Evolutionary conservation across 2,329 filamentous ascomycete species (phyloP).

Genomic region (Cladophialophora chaetospira): DNA sequence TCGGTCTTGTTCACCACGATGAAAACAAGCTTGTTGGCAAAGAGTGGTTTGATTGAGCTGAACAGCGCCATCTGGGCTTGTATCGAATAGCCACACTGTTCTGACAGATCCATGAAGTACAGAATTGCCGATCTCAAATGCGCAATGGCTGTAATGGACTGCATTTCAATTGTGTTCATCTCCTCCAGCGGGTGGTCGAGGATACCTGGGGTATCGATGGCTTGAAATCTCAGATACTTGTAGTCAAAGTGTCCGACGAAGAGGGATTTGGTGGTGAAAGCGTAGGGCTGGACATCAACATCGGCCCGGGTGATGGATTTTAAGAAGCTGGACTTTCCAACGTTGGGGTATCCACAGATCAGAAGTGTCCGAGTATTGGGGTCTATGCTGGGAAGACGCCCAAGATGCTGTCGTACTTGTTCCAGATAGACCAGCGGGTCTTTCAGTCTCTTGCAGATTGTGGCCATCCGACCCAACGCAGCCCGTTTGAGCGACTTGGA

Average conservation of each 20-base stretch:
- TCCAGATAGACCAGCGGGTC: slow-evolving; percentile 94
- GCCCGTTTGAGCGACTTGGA: slow-evolving; percentile 99
- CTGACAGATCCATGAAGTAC: slow-evolving; percentile 97
- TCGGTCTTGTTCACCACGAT: slow-evolving; percentile 99
- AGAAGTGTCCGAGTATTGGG: slow-evolving; percentile 94
- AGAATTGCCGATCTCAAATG: slow-evolving; percentile 93
- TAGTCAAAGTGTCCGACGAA: slow-evolving; percentile 98
- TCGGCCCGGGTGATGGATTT: slow-evolving; percentile 90
- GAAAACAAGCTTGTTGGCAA: slow-evolving; percentile 96
- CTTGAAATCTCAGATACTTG: slow-evolving; percentile 87
- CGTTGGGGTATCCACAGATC: slow-evolving; percentile 97
- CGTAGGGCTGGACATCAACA: slow-evolving; percentile 96
- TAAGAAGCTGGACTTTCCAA: slow-evolving; percentile 95
- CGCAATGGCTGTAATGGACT: slow-evolving; percentile 95
- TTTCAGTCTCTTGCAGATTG: slow-evolving; percentile 90
- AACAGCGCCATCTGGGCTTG: slow-evolving; percentile 92
- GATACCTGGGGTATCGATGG: slow-evolving; percentile 98
- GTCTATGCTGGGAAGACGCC: slow-evolving; percentile 96
- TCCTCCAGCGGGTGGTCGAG: slow-evolving; percentile 96
- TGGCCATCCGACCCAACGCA: slow-evolving; percentile 96
- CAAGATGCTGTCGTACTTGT: slow-evolving; percentile 94
- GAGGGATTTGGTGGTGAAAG: slow-evolving; percentile 95
- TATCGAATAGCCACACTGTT: slow-evolving; percentile 95
- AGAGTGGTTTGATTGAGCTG: slow-evolving; percentile 93
- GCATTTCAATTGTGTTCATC: slow-evolving; percentile 99